Conservation (phyloP, 768 basidiomycete species). For the Tricholoma hemisulphureum region DNA sequence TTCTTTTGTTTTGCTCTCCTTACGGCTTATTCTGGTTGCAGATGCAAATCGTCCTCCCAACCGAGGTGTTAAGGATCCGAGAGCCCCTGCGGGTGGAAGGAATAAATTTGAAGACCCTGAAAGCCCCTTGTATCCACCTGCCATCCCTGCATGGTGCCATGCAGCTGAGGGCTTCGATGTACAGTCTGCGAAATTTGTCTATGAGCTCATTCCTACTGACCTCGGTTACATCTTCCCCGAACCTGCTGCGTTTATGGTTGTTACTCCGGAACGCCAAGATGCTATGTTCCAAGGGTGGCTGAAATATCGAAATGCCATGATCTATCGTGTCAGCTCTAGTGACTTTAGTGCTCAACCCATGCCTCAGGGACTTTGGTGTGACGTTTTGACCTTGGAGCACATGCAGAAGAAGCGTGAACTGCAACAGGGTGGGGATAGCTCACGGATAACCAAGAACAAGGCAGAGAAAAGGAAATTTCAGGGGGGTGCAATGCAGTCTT, state of each 20-base stretch:
- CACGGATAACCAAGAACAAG: too few relatives aligned
- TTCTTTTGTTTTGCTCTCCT: not conserved
- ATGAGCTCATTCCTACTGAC: not conserved
- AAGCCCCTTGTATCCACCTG: not conserved
- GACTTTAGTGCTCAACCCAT: not conserved
- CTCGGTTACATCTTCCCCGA: conserved; percentile 4
- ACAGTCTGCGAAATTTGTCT: not conserved
- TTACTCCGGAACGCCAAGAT: not conserved
- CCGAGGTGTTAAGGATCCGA: not conserved
- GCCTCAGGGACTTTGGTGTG: not conserved
- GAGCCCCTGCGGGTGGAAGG: not conserved
- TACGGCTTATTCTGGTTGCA: not conserved
- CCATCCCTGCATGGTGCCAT: conserved; percentile 5
- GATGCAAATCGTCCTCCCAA: not conserved
- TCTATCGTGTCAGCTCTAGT: not conserved
- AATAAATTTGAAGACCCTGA: conserved; percentile 12
- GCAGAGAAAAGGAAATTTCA: too few relatives aligned
- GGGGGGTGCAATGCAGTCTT: too few relatives aligned
- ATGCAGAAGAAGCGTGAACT: too few relatives aligned
- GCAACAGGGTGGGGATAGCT: too few relatives aligned
- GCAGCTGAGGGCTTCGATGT: not conserved
- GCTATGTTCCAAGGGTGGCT: not conserved
- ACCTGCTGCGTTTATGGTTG: not conserved
- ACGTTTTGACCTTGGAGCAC: not conserved
- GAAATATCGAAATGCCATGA: not conserved